phyloP scores from a whole-genome alignment of 768 basidiomycete genomes.

The Russula sp. region DNA sequence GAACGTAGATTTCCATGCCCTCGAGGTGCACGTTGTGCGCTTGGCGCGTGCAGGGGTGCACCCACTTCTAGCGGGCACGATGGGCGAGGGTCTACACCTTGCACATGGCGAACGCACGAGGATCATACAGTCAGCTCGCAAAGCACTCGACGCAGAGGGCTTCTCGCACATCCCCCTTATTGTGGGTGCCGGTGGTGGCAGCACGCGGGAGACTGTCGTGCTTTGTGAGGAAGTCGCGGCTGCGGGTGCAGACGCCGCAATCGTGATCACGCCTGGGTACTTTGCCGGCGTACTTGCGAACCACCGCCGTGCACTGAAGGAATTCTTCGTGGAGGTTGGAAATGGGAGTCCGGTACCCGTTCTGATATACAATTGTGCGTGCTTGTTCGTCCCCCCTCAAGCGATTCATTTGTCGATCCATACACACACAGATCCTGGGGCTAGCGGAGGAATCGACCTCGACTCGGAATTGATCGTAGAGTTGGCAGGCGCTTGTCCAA shows the following conservation, averaged over 20 bases:
- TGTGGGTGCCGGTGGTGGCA: constrained; percentile 77
- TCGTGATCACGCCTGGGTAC: constrained; percentile 84
- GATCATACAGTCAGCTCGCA: constrained; percentile 62
- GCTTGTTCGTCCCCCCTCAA: not conserved
- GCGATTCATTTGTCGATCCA: not conserved
- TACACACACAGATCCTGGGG: constrained; percentile 66
- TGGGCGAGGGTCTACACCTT: constrained; percentile 81
- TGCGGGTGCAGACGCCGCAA: constrained; percentile 81
- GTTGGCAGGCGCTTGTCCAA: constrained; percentile 68
- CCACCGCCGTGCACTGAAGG: constrained; percentile 64
- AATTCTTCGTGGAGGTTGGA: constrained; percentile 71
- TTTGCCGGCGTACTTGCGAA: constrained; percentile 68
- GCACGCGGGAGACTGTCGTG: constrained; percentile 77
- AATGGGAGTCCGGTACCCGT: constrained; percentile 81
- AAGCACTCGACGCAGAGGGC: constrained; percentile 62
- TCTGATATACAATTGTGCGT: constrained; percentile 82
- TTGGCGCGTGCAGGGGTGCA: constrained; percentile 62
- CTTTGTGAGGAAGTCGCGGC: constrained; percentile 70
- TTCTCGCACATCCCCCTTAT: constrained; percentile 59
- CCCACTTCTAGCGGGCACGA: constrained; percentile 71
- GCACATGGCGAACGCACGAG: constrained; percentile 58
- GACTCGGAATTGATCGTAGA: constrained; percentile 84
- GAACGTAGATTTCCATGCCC: constrained; percentile 53
- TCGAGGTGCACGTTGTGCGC: constrained; percentile 60
- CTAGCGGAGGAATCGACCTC: constrained; percentile 84